phyloP scores from a whole-genome alignment of 345 rosid species.

The Acer campestre region DNA sequence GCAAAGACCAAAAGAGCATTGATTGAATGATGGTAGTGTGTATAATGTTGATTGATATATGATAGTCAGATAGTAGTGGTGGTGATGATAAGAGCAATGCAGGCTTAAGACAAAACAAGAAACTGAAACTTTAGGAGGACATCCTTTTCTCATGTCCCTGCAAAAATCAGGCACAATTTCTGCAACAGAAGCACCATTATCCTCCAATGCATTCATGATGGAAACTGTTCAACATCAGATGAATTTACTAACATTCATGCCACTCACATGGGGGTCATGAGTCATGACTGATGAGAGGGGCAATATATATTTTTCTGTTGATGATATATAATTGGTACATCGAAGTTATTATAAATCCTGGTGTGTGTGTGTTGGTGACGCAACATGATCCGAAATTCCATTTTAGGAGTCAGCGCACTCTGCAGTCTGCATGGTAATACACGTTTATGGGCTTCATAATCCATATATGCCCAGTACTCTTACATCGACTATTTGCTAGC shows the following conservation, averaged over 20 bases:
- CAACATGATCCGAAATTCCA: no score
- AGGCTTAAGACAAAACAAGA: constrained; percentile 12
- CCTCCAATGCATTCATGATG: constrained; percentile 5
- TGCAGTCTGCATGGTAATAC: no score
- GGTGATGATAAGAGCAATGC: constrained; percentile 5
- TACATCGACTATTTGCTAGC: no score
- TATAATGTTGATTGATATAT: background rate
- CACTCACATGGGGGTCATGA: constrained; percentile 2
- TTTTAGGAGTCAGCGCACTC: no score
- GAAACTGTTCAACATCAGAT: constrained; percentile 16
- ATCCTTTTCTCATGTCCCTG: constrained; percentile 24
- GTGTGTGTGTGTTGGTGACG: no score
- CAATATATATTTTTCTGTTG: no score
- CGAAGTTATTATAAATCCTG: no score
- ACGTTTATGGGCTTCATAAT: no score
- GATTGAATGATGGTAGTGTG: background rate
- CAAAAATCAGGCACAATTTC: constrained; percentile 26
- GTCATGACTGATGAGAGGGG: no score
- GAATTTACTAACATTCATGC: constrained; percentile 12
- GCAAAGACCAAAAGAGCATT: background rate
- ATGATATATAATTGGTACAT: no score
- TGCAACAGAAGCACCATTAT: constrained; percentile 16
- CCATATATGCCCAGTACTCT: no score
- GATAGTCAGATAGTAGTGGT: background rate
- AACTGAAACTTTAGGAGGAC: constrained; percentile 1